phyloP scores from a whole-genome alignment of 2,329 filamentous ascomycete species.

The Shiraia bambusicola region DNA sequence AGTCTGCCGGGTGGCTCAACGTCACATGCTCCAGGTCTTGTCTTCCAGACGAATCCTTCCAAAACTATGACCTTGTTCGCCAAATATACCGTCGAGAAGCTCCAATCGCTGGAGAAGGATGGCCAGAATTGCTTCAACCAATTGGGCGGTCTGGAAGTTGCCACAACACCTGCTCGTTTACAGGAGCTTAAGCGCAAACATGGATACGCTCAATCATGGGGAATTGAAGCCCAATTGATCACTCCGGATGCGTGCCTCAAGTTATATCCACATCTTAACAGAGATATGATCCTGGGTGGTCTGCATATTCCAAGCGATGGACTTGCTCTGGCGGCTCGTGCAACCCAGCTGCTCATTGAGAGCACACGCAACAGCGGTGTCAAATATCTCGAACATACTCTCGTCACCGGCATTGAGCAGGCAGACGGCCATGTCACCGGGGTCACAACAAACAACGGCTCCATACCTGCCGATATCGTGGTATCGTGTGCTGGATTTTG shows the following conservation, averaged over 20 bases:
- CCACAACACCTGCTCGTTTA: constrained; percentile 60
- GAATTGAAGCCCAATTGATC: constrained; percentile 57
- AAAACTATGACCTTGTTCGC: constrained; percentile 62
- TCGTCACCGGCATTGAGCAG: constrained; percentile 60
- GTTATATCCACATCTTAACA: constrained; percentile 58
- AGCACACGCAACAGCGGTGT: constrained; percentile 61
- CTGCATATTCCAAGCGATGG: constrained; percentile 63
- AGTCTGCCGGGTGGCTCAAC: constrained; percentile 65
- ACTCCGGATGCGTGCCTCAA: constrained; percentile 55
- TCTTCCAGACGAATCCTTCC: constrained; percentile 63
- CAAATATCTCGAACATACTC: constrained; percentile 57
- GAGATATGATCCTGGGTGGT: constrained; percentile 57
- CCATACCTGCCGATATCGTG: constrained; percentile 60
- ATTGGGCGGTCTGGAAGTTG: constrained; percentile 63
- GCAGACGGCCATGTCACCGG: constrained; percentile 56
- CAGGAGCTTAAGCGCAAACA: constrained; percentile 64
- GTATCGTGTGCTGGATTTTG: constrained; percentile 66
- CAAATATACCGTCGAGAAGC: constrained; percentile 63
- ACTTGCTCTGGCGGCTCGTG: constrained; percentile 61
- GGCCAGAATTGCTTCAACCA: constrained; percentile 60
- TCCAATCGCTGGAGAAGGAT: constrained; percentile 53
- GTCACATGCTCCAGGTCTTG: constrained; percentile 64
- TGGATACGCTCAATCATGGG: constrained; percentile 63
- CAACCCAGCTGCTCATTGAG: constrained; percentile 62
- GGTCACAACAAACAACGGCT: constrained; percentile 53